Evolutionary conservation across 345 rosid species (phyloP).

Genomic region (Passiflora organensis): DNA sequence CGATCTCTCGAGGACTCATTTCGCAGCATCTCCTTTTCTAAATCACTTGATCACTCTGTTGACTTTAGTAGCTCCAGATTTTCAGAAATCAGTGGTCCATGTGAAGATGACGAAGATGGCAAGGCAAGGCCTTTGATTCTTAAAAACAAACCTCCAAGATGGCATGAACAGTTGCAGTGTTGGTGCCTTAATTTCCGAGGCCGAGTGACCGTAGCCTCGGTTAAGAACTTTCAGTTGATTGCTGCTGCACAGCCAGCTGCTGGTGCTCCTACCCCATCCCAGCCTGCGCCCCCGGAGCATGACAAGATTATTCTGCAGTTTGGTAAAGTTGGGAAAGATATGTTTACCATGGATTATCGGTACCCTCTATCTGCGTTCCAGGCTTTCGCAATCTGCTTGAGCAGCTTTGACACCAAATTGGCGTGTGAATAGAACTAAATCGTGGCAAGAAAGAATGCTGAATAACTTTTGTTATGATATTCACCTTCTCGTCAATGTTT

Average conservation of each 20-base stretch:
- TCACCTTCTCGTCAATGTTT: background rate
- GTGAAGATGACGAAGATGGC: constrained; percentile 19
- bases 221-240: constrained; percentile 60
- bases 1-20: constrained; percentile 44
- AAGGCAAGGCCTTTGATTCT: constrained; percentile 41
- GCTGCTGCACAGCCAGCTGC: constrained; percentile 40
- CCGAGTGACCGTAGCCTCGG: constrained; percentile 62
- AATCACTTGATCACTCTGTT: constrained; percentile 37
- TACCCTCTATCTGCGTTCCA: constrained; percentile 9
- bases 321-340: constrained; percentile 7
- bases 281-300: constrained; percentile 29
- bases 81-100: constrained; percentile 21
- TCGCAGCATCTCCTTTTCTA: constrained; percentile 48
- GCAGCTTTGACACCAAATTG: constrained; percentile 7
- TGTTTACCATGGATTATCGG: constrained; percentile 10
- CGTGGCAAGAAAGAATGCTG: background rate
- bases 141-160: constrained; percentile 61
- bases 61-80: constrained; percentile 50
- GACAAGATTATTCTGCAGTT: constrained; percentile 10
- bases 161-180: constrained; percentile 66
- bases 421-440: constrained; percentile 10
- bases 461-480: background rate
- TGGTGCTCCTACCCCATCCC: constrained; percentile 35
- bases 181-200: constrained; percentile 67
- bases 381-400: constrained; percentile 8